A percentile compares a stretch with the other conserved stretches of the same genome.
These are phyloP conservation scores for Yarrowia galli DNA, from an alignment of 1,139 yeast genomes.

Conservation along the genomic window DNA sequence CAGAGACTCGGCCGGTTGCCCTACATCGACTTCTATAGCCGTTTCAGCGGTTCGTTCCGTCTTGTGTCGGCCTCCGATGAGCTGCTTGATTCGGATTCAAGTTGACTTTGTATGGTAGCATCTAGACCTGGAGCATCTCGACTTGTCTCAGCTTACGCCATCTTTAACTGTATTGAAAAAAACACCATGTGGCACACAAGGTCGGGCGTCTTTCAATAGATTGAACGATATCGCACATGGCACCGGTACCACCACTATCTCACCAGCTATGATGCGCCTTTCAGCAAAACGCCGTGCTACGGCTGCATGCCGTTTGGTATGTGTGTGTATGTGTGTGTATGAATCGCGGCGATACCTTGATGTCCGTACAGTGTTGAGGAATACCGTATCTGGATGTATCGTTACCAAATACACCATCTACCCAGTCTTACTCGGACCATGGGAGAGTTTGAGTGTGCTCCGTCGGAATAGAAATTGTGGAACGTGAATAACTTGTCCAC, in stretches of 20 bases:
- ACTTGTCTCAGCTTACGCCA: background rate
- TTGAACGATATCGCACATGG: too few species aligned
- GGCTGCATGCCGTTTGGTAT: slow-evolving; percentile 5
- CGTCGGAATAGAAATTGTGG: background rate
- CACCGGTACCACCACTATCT: too few species aligned
- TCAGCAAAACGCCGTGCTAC: slow-evolving; percentile 14
- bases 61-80: slow-evolving; percentile 4
- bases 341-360: background rate
- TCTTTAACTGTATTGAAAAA: slow-evolving; percentile 2
- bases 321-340: too few species aligned
- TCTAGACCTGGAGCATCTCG: too few species aligned
- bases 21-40: background rate
- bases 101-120: too few species aligned
- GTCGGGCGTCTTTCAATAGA: too few species aligned
- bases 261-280: background rate
- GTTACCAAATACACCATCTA: background rate
- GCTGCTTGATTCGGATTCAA: background rate
- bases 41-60: background rate
- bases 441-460: slow-evolving; percentile 1
- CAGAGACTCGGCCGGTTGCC: background rate
- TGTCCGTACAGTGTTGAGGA: too few species aligned
- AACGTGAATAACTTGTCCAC: slow-evolving; percentile 7
- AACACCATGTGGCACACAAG: too few species aligned
- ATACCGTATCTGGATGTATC: background rate
- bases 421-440: slow-evolving; percentile 21